phyloP scores from a whole-genome alignment of 2,329 filamentous ascomycete species.

The Bretziella fagacearum region DNA sequence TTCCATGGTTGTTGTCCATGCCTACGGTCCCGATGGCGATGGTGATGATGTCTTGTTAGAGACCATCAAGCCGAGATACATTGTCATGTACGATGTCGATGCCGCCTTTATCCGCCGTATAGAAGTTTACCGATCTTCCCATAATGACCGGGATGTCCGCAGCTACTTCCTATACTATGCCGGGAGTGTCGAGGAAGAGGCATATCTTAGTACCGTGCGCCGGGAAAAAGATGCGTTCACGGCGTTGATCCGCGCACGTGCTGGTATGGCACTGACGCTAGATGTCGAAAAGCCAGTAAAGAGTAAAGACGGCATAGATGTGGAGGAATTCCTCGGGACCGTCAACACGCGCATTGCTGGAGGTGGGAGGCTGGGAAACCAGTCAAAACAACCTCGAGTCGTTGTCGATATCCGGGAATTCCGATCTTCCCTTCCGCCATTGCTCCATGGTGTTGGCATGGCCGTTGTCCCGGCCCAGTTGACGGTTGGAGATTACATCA shows the following conservation, averaged over 20 bases:
- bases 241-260: conserved; percentile 82
- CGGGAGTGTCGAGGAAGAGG: conserved; percentile 86
- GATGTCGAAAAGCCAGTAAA: conserved; percentile 47
- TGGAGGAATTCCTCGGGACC: conserved; percentile 59
- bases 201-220: conserved; percentile 76
- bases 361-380: conserved; percentile 57
- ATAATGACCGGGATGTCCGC: conserved; percentile 71
- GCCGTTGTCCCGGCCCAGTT: conserved; percentile 85
- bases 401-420: conserved; percentile 96
- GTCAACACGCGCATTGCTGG: conserved; percentile 95
- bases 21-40: conserved; percentile 64
- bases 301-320: conserved; percentile 55
- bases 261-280: conserved; percentile 68
- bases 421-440: conserved; percentile 74
- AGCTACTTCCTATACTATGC: conserved; percentile 97
- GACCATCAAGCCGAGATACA: conserved; percentile 80
- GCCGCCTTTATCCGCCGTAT: conserved; percentile 84
- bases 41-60: conserved; percentile 94
- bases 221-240: conserved; percentile 95
- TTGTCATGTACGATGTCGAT: conserved; percentile 98
- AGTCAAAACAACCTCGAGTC: conserved; percentile 71
- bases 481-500: conserved; percentile 89
- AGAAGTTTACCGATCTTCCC: conserved; percentile 90
- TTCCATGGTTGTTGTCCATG: conserved; percentile 74
- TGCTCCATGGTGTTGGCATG: conserved; percentile 79